Evolutionary conservation across 83 land plant species (phyloP).

Genomic region (Thuja plicata): DNA sequence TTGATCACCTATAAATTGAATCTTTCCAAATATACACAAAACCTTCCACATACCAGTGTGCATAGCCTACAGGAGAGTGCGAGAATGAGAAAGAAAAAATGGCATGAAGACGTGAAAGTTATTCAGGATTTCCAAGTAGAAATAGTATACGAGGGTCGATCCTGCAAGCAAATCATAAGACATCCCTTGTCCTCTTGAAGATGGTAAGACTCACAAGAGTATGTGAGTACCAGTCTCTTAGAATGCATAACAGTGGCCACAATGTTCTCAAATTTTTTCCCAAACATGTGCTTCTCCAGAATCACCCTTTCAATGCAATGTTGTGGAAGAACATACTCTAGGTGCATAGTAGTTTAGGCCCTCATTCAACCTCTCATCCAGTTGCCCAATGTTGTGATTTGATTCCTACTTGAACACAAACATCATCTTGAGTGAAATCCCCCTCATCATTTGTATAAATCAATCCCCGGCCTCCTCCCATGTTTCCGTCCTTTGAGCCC

Average conservation of each 20-base stretch:
- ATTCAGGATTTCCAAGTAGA: background rate
- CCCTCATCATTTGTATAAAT: conserved; percentile 52
- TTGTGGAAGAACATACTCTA: conserved; percentile 56
- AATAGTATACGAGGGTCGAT: background rate
- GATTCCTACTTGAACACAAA: conserved; percentile 82
- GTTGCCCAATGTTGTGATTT: conserved; percentile 57
- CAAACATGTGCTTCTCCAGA: conserved; percentile 71
- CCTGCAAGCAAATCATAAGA: background rate
- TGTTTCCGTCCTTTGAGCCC: too few relatives aligned
- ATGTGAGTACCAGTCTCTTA: conserved; percentile 44
- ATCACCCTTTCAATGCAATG: too few relatives aligned
- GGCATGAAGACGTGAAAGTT: background rate
- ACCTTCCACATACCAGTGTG: too few relatives aligned
- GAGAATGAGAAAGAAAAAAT: background rate
- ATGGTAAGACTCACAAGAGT: conserved; percentile 16
- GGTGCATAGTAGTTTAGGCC: conserved; percentile 64
- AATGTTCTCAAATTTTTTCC: conserved; percentile 73
- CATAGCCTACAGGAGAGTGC: too few relatives aligned
- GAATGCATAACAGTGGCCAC: conserved; percentile 57
- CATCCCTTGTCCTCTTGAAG: background rate
- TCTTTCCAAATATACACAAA: too few relatives aligned
- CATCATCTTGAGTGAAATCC: conserved; percentile 64
- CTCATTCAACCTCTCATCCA: conserved; percentile 62
- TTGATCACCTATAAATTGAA: too few relatives aligned
- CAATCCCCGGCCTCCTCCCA: conserved; percentile 23